Evolutionary conservation across 208 protist genomes (phyloP).

Genomic region (Crithidia fasciculata): DNA sequence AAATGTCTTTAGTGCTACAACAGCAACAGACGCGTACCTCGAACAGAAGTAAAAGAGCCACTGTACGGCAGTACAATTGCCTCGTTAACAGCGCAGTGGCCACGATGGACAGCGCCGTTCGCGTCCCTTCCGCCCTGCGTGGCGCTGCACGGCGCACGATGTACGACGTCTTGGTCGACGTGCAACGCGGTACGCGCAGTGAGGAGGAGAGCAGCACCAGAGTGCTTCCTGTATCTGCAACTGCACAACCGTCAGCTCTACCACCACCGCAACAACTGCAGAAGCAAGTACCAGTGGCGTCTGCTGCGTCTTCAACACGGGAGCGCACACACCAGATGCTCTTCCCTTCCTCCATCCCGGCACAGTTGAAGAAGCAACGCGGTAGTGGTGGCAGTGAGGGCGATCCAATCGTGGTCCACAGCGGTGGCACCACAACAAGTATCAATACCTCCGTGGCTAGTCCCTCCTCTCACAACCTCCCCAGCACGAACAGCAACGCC

Average conservation of each 20-base stretch:
- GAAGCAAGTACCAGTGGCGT: not conserved
- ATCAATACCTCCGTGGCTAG: too few species aligned
- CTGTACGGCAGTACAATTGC: not conserved
- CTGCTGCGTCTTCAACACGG: conserved; percentile 3
- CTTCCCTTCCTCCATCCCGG: conserved; percentile 5
- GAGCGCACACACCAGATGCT: conserved; percentile 20
- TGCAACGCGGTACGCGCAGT: conserved; percentile 3
- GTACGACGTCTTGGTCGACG: conserved; percentile 58
- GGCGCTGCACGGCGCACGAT: conserved; percentile 73
- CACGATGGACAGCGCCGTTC: conserved; percentile 70
- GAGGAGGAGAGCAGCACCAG: not conserved
- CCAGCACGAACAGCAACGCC: too few species aligned
- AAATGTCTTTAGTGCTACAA: too few species aligned
- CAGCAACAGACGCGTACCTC: not conserved
- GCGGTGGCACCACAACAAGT: not conserved
- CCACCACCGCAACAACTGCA: not conserved
- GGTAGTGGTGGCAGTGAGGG: too few species aligned
- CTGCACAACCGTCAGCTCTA: not conserved
- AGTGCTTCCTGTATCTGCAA: not conserved
- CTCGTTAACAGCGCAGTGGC: conserved; percentile 29
- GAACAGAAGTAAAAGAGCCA: not conserved
- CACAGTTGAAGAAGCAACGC: too few species aligned
- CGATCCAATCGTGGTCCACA: not conserved
- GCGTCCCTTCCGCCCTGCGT: conserved; percentile 58
- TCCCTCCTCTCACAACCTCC: too few species aligned